Evolutionary conservation across 2,329 filamentous ascomycete species (phyloP).

Genomic region (Exophiala alcalophila): DNA sequence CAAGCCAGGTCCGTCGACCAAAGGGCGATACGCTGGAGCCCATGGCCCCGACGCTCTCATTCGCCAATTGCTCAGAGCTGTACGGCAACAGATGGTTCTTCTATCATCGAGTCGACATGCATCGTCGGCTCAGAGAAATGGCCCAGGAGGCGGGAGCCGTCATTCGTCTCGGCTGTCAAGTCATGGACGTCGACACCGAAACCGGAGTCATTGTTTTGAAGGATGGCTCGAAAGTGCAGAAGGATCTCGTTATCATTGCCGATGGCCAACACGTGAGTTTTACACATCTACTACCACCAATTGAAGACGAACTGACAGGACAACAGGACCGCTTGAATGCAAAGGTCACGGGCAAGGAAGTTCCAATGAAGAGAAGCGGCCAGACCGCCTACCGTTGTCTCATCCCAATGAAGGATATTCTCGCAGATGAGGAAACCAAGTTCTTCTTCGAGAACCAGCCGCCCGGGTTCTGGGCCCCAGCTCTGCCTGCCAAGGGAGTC

Average conservation of each 20-base stretch:
- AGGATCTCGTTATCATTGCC: constrained; percentile 41
- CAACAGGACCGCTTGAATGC: constrained; percentile 26
- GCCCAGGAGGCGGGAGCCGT: constrained; percentile 31
- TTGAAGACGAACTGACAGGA: constrained; percentile 16
- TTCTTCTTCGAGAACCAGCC: constrained; percentile 28
- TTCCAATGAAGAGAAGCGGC: constrained; percentile 29
- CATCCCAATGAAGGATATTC: constrained; percentile 30
- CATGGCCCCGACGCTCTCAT: constrained; percentile 29
- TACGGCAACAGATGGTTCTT: constrained; percentile 33
- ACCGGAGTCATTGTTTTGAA: constrained; percentile 32
- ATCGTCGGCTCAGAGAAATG: constrained; percentile 37
- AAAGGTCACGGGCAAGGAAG: constrained; percentile 28
- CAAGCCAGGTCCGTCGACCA: constrained; percentile 24
- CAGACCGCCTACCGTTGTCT: constrained; percentile 31
- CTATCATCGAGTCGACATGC: constrained; percentile 44
- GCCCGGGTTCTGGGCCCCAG: constrained; percentile 30
- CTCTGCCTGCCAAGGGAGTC: constrained; percentile 28
- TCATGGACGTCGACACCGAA: constrained; percentile 31
- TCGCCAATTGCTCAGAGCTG: constrained; percentile 23
- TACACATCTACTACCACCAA: constrained; percentile 19
- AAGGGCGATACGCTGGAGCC: constrained; percentile 30
- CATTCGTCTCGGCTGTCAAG: constrained; percentile 32
- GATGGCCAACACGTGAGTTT: constrained; percentile 34
- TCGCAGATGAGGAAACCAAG: constrained; percentile 27
- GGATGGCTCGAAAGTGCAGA: constrained; percentile 33